These are phyloP conservation scores for Xylariaceae sp. DNA, from an alignment of 2,329 filamentous ascomycete species.

Conservation along the genomic window DNA sequence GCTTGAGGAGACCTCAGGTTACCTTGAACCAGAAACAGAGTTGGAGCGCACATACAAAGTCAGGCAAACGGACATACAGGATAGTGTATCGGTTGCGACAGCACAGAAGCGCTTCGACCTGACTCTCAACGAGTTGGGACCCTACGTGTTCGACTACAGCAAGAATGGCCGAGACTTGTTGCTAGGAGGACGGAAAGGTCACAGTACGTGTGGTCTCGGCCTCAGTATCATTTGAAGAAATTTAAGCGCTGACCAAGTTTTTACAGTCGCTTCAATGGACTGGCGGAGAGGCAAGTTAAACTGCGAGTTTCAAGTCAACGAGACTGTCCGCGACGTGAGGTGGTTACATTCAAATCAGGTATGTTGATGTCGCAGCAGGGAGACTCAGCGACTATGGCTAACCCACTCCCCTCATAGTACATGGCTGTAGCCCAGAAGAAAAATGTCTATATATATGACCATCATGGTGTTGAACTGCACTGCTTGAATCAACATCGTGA, in stretches of 20 bases:
- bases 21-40: conserved; percentile 83
- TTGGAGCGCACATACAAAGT: conserved; percentile 92
- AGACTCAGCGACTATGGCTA: background rate
- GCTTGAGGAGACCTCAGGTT: conserved; percentile 80
- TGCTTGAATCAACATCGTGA: conserved; percentile 88
- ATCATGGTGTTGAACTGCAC: conserved; percentile 78
- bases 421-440: conserved; percentile 74
- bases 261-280: conserved; percentile 79
- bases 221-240: background rate
- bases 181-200: conserved; percentile 84
- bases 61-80: conserved; percentile 78
- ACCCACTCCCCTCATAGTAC: conserved; percentile 12
- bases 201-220: conserved; percentile 41
- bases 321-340: conserved; percentile 84
- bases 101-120: conserved; percentile 93
- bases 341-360: conserved; percentile 79
- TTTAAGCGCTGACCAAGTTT: conserved; percentile 4
- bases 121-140: conserved; percentile 76
- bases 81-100: conserved; percentile 73
- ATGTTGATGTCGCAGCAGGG: background rate
- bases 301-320: conserved; percentile 85
- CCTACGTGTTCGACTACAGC: conserved; percentile 86
- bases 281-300: conserved; percentile 90
- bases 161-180: conserved; percentile 84
- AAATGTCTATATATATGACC: conserved; percentile 94